Evolutionary conservation across 192 early-diverging fungal genomes (phyloP).

Genomic region (Coemansia sp.): DNA sequence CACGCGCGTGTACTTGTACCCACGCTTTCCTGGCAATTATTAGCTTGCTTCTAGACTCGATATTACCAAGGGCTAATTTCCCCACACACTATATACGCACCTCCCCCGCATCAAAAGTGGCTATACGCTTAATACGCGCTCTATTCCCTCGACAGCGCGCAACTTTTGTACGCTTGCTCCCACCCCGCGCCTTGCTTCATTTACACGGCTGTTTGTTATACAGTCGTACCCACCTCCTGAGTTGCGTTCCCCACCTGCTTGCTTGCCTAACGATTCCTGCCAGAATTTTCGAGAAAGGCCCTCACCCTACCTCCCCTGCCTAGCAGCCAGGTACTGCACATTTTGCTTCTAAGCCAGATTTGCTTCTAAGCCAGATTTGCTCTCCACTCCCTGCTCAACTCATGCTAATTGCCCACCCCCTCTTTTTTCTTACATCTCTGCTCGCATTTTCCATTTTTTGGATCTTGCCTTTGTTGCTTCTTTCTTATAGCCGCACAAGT

Average conservation of each 20-base stretch:
- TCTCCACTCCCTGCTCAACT: background rate
- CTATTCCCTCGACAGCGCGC: conserved; percentile 5
- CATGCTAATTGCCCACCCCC: conserved; percentile 4
- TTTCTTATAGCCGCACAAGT: background rate
- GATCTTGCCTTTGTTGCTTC: conserved; percentile 7
- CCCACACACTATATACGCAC: conserved; percentile 14
- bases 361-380: background rate
- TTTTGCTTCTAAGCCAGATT: background rate
- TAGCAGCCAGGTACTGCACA: background rate
- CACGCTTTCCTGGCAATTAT: conserved; percentile 12
- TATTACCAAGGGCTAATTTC: conserved; percentile 4
- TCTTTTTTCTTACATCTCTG: background rate
- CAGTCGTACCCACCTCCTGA: background rate
- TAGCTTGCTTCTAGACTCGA: conserved; percentile 7
- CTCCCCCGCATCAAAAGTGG: conserved; percentile 10
- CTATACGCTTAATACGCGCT: conserved; percentile 2
- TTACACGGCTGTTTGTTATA: background rate
- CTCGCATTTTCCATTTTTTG: conserved; percentile 4
- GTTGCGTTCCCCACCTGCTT: background rate
- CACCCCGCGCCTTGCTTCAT: conserved; percentile 23
- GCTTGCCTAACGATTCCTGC: background rate
- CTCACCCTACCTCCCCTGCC: background rate
- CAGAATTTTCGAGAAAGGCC: background rate
- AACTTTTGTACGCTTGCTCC: conserved; percentile 9
- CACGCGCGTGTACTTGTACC: conserved; percentile 11